phyloP scores from a whole-genome alignment of 805 yeast genomes.

The Kluyveromyces wickerhamii region DNA sequence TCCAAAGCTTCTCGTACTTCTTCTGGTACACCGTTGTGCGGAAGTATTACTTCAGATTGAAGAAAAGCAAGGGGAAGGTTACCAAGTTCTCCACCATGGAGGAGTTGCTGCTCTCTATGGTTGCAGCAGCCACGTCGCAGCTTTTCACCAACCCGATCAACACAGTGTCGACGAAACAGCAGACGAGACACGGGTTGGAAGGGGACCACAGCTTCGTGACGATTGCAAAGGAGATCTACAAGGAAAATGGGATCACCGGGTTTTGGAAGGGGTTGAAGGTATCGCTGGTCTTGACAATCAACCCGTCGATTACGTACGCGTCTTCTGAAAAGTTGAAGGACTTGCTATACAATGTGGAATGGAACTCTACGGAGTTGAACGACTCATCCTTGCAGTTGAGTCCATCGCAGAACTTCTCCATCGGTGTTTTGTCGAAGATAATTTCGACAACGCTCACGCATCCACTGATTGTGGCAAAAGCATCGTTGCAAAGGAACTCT shows the following conservation, averaged over 20 bases:
- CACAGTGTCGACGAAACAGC: conserved; percentile 62
- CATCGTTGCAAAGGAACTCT: conserved; percentile 56
- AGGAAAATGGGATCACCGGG: conserved; percentile 52
- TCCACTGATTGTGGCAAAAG: conserved; percentile 80
- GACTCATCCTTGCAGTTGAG: conserved; percentile 33
- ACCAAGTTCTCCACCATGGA: conserved; percentile 38
- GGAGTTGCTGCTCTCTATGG: conserved; percentile 67
- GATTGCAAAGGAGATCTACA: conserved; percentile 37
- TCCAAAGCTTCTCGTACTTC: conserved; percentile 75
- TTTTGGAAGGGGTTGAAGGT: conserved; percentile 84
- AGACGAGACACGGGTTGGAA: conserved; percentile 37
- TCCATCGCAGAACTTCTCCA: conserved; percentile 56
- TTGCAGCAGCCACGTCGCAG: conserved; percentile 79
- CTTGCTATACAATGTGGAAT: conserved; percentile 30
- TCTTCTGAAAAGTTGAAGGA: conserved; percentile 61
- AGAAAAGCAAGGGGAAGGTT: conserved; percentile 30
- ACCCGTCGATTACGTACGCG: conserved; percentile 85
- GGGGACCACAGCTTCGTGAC: conserved; percentile 22
- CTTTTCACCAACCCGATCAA: conserved; percentile 74
- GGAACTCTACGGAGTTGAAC: conserved; percentile 9
- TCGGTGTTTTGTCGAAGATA: conserved; percentile 76
- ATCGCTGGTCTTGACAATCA: conserved; percentile 64
- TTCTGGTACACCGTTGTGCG: conserved; percentile 79
- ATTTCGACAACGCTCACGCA: conserved; percentile 75
- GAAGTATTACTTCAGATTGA: conserved; percentile 39